Percentiles rank a stretch among this genome's conserved stretches.
Evolutionary conservation across 2,329 filamentous ascomycete species (phyloP).

Genomic region (Albophoma yamanashiensis): DNA sequence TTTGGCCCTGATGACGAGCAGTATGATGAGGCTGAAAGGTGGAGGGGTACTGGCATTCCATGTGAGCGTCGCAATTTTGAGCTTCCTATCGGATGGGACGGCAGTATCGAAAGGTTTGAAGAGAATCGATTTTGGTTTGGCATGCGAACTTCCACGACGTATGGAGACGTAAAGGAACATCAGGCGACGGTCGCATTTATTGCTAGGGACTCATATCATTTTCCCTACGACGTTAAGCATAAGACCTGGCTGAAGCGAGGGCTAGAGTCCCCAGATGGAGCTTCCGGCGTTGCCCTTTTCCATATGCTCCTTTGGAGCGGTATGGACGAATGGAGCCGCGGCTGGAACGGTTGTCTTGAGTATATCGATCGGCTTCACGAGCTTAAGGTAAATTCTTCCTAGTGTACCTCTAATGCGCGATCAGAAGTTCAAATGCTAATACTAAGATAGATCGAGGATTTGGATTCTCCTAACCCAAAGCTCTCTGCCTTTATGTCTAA

Average conservation of each 20-base stretch:
- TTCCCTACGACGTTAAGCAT: not conserved
- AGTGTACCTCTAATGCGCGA: not conserved
- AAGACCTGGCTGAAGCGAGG: not conserved
- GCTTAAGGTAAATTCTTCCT: not conserved
- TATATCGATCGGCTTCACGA: not conserved
- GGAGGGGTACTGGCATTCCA: not conserved
- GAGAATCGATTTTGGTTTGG: not conserved
- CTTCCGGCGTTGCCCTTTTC: not conserved
- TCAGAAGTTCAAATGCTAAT: not conserved
- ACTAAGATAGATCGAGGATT: not conserved
- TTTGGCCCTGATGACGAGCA: not conserved
- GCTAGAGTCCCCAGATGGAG: not conserved
- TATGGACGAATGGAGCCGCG: not conserved
- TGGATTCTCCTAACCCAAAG: not conserved
- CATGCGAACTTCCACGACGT: not conserved
- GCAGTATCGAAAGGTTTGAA: not conserved
- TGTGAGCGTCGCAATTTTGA: not conserved
- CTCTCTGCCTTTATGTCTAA: not conserved
- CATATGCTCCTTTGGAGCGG: not conserved
- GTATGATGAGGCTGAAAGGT: not conserved
- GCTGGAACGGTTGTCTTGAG: not conserved
- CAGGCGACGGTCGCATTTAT: not conserved
- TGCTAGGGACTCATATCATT: not conserved
- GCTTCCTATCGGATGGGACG: not conserved
- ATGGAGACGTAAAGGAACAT: not conserved